Base-by-base conservation (phyloP, 2,329 filamentous ascomycete genomes). In the Paraphoma sp. region DNA sequence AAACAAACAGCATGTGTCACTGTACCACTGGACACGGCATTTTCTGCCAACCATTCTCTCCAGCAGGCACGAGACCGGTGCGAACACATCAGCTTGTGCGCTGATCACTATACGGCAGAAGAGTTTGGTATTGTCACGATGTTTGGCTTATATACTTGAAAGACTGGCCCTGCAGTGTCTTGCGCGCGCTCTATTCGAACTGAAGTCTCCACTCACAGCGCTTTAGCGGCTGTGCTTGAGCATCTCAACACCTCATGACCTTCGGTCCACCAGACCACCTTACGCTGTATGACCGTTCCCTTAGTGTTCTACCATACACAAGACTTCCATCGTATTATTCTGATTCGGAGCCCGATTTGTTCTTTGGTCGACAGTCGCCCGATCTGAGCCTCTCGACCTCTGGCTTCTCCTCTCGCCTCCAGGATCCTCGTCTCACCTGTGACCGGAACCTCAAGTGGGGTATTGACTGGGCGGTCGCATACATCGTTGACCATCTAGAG, bases 381-480 rank as follows among this genome's bases (percentile, higher is more conserved):
- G 29, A 28, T 47, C 18, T 47, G 55, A 18, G 28, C 59, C n/a
- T 33, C 53, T 23, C n/a, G 42, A n/a, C 56, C 8, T 36, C 55
- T 18, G 60, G 44, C 30, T 17, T 44, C 6, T 47, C 51, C n/a
- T 23, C 55, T 6, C 63, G 53, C 18, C 60, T 74, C 12, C 58
- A 62, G n/a, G 63, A 73, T 49, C 66, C 64, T 6, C 49, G 50
- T 28, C 14, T 66, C 3, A 61, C 54, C 46, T 69, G 64, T 50
- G 60, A 68, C 5, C 56, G 60, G 10, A 66, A 68, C 46, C 57
- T 78, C 6, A 73, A 71, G 4, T 80, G 78, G 78, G 75, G 70
- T 17, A 70, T 78, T 14, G 76, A 79, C 30, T 80, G 76, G 62
- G 78, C 78, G 12, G 77, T 77, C 4, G 78, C 78, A 23, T 78